Evolutionary conservation across 2,329 filamentous ascomycete species (phyloP), one percentile per base, ranked within the genome.

Genomic region (Microdochium nivale): DNA sequence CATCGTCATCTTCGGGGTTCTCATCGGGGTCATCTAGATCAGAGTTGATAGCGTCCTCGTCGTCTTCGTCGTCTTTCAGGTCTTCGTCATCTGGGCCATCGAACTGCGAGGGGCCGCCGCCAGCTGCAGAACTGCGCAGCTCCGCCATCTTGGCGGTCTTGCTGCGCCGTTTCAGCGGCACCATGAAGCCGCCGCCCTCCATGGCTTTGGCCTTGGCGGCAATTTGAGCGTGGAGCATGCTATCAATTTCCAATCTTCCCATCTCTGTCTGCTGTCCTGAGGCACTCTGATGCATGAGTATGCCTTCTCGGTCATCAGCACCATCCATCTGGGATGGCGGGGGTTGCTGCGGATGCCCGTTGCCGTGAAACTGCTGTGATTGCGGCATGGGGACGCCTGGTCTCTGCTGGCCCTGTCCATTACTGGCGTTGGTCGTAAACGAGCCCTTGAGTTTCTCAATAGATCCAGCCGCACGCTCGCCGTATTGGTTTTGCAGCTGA

Each of bases 41-140:
- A 0, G 94, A 97, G 69, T 99, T 99, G 72, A 99, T 99, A 1
- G 92, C 94, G 67, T 99, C 91, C 58, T 96, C 92, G 57, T 96
- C 91, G 13, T 81, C 81, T 24, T 78, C 71, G 53, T 80, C 76
- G 35, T 81, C 77, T 46, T 80, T 81, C 44, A 82, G 81, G 53
- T 80, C 76, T 33, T 81, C 81, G 46, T 83, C 81, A 23, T 82
- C 81, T 37, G 76, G 74, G 3, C 85, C 87, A 59, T 92, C 86
- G 49, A 79, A 77, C 54, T 84, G 72, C 30, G 70, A 70, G 8
- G 72, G 62, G 8, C 69, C 69, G 30, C 62, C 64, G 14, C 60
- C 59, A 30, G 47, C 40, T 16, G 43, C 43, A 44, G 59, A 59
- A 43, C 25, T 54, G 54, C 53, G 55, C 51, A 54, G 53, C 35